Base-by-base conservation (phyloP, 2,329 filamentous ascomycete genomes). In the Aureobasidium subglaciale region DNA sequence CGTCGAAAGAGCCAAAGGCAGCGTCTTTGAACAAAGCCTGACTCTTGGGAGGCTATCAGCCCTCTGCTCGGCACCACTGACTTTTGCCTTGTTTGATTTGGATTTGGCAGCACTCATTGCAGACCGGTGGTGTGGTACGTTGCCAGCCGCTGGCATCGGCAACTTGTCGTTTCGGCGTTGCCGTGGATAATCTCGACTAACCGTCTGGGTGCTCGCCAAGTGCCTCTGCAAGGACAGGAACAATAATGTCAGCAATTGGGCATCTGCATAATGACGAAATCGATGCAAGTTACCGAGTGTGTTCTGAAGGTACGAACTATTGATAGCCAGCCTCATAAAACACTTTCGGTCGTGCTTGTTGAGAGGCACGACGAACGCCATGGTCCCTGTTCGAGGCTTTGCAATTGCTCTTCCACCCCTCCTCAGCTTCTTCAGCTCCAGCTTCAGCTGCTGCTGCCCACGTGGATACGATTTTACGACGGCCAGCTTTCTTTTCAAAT, bases 221-320 rank as follows among this genome's bases (percentile, higher is more conserved):
- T 41, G 32, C 10, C 11, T 27, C 32, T 50, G 46, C 46, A 50
- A 50, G 35, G 35, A 30, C 10, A 30, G 48, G 48, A 52, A 22
- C 24, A 52, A 52, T 52, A 40, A 20, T 41, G 18, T 32, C 32
- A 32, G 16, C 18, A 52, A 52, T 7, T 18, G 13, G 48, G 41
- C 25, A 13, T 40, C 48, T 52, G 48, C 48, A 52, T 24, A 40
- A 41, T 52, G 48, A 52, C 48, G 48, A 6, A 35, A 24, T 15
- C 10, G 16, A 41, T 52, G 48, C 48, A 32, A 52, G 35, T 40
- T 52, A 13, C 48, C 48, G 48, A 40, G 48, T 18, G 24, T 16
- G 24, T n/a, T 41, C 35, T 25, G 24, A 24, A 52, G 48, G 48
- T 52, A 52, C 48, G 48, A 41, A 41, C 34, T 52, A 52, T 52